Evolutionary conservation across 163 green algal species (phyloP).

Genomic region (Volvox carteri): DNA sequence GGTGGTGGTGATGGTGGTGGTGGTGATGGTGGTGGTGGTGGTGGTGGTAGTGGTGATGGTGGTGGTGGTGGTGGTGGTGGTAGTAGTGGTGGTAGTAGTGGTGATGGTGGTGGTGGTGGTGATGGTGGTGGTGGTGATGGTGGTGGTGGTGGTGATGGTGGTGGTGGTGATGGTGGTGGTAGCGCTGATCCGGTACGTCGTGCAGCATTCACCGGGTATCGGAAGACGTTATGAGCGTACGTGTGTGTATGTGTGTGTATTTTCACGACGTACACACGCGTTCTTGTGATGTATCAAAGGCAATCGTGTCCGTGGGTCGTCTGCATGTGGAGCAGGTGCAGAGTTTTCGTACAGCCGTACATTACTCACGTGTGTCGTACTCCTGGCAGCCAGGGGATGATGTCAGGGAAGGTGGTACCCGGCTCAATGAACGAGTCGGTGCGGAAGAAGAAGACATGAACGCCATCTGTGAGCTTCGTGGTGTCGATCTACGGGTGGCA

Average conservation of each 20-base stretch:
- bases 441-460: conserved; percentile 44
- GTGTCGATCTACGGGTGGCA: conserved; percentile 55
- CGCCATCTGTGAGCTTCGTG: conserved; percentile 23
- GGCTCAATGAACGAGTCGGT: conserved; percentile 1
- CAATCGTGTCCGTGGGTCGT: too few species aligned
- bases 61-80: not conserved
- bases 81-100: not conserved
- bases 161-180: not conserved
- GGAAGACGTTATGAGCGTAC: too few species aligned
- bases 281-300: too few species aligned
- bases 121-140: not conserved
- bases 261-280: too few species aligned
- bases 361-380: conserved; percentile 30
- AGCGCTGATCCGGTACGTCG: not conserved
- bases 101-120: not conserved
- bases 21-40: not conserved
- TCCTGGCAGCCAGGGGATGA: conserved; percentile 45
- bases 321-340: too few species aligned
- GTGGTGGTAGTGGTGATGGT: not conserved
- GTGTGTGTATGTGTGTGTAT: too few species aligned
- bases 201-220: too few species aligned
- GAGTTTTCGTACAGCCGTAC: too few species aligned
- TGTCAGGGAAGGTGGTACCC: conserved; percentile 22
- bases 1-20: too few species aligned
- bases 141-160: not conserved